Percentiles rank a stretch among this genome's conserved stretches.
These are phyloP conservation scores for Breviolum minutum DNA, from an alignment of 73 alveolate species.

Conservation along the genomic window DNA sequence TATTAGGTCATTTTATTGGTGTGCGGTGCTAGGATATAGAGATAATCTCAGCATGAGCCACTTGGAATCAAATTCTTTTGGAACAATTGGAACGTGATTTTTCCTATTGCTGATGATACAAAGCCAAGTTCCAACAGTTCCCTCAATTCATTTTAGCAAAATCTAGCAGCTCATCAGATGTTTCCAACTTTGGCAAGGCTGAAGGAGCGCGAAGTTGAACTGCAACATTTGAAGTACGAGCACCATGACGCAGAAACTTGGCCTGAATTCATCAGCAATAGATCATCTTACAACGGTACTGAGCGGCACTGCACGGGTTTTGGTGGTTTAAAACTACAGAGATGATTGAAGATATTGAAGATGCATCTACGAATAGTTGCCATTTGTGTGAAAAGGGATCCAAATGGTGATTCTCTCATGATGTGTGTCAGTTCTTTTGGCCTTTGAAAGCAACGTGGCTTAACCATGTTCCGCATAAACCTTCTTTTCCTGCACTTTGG, in stretches of 20 bases:
- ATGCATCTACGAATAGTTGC: neutral
- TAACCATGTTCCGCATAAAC: neutral
- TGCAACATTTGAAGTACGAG: slow-evolving; percentile 57
- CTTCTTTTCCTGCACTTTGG: neutral
- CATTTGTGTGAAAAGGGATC: neutral
- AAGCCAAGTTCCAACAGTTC: too few relatives aligned
- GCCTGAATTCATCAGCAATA: neutral
- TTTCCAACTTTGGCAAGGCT: slow-evolving; percentile 6
- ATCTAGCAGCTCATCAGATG: too few relatives aligned
- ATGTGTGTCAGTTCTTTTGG: too few relatives aligned
- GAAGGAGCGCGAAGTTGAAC: slow-evolving; percentile 80
- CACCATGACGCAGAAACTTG: slow-evolving; percentile 63
- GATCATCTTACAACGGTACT: neutral
- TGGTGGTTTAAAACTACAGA: neutral
- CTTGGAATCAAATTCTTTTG: too few relatives aligned
- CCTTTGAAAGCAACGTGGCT: too few relatives aligned
- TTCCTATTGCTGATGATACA: too few relatives aligned
- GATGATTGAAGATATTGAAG: neutral
- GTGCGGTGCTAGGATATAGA: neutral
- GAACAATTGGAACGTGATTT: too few relatives aligned
- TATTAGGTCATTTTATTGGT: neutral
- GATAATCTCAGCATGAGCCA: too few relatives aligned
- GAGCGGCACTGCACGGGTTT: neutral
- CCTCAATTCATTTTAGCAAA: too few relatives aligned
- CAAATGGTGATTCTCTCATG: neutral